phyloP scores from a whole-genome alignment of 768 basidiomycete species.

The Trametes cinnabarina region DNA sequence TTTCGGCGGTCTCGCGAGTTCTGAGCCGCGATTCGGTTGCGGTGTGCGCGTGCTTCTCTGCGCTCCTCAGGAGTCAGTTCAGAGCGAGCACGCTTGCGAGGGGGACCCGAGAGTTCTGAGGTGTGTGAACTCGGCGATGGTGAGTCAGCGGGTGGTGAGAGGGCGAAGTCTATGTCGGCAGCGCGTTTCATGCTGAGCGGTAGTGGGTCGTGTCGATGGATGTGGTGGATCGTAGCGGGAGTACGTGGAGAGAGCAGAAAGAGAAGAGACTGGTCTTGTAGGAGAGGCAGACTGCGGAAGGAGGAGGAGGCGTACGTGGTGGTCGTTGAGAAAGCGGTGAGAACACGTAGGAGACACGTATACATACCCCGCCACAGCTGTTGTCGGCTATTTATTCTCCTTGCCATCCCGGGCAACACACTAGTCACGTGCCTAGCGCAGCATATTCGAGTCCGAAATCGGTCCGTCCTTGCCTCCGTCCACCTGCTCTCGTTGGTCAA shows the following conservation, averaged over 20 bases:
- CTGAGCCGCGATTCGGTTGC: constrained; percentile 92
- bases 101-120: constrained; percentile 35
- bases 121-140: constrained; percentile 22
- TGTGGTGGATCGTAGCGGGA: constrained; percentile 16
- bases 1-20: constrained; percentile 90
- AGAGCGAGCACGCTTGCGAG: constrained; percentile 75
- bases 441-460: neutral
- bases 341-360: constrained; percentile 28
- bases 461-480: neutral
- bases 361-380: constrained; percentile 9
- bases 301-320: constrained; percentile 29
- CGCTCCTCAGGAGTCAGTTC: constrained; percentile 69
- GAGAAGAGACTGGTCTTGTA: constrained; percentile 28
- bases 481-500: too few relatives aligned
- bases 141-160: constrained; percentile 22
- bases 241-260: constrained; percentile 20
- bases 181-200: constrained; percentile 27
- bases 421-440: constrained; percentile 3
- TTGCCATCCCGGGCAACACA: constrained; percentile 2
- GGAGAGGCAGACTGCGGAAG: constrained; percentile 23
- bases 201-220: neutral
- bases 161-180: constrained; percentile 25
- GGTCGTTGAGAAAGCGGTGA: constrained; percentile 23
- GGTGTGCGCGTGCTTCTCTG: constrained; percentile 84
- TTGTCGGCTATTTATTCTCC: constrained; percentile 21